Evolutionary conservation across 345 rosid species (phyloP), one percentile per base, ranked within the genome.

Genomic region (Brassica napus): DNA sequence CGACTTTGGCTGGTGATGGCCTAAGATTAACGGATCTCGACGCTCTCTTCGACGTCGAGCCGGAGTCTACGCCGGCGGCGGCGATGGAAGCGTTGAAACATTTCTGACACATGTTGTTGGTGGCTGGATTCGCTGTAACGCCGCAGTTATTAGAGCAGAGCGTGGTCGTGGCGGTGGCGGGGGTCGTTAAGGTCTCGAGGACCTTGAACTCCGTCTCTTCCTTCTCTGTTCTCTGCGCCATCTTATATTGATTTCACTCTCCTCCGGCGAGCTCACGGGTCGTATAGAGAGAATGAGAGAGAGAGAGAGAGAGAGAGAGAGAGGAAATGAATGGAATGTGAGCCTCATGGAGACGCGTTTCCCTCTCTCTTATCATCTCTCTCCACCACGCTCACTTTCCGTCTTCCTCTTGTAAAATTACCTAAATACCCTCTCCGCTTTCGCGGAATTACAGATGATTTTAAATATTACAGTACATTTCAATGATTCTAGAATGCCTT

Each of bases 201-300:
- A 93, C 97, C 85, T 94, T 89, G 83, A 91, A 92, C 84, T 94
- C 98, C 8, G 98, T 90, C 86, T 94, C 98, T 83, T 94, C 98
- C 30, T 94, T 91, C 86, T 89, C 98, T 4, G 98, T 88, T 62
- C 87, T 87, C 74, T 88, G 97, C 3, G 97, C 94, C 98, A 94
- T 94, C 47, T 70, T 1, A 6, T 73, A 1, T 18, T 11, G 10
- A 11, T 52, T 71, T 63, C 3, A 21, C 14, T 8, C 55, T 67
- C 58, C 75, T 47, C 67, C 64, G 62, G 31, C 73, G 63, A 66
- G 66, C 8, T 74, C 6, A 18, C 28, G 47, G 15, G 34, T 72
- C 59, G 49, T n/a, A 1, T 1, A 65, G 49, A 63, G 47, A 74
- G 10, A 49, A 8, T 35, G 3, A 32, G 59, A 61, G 57, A 39